Evolutionary conservation across 257 asterid genomes (phyloP).

Genomic region (Solanum tacnaense): DNA sequence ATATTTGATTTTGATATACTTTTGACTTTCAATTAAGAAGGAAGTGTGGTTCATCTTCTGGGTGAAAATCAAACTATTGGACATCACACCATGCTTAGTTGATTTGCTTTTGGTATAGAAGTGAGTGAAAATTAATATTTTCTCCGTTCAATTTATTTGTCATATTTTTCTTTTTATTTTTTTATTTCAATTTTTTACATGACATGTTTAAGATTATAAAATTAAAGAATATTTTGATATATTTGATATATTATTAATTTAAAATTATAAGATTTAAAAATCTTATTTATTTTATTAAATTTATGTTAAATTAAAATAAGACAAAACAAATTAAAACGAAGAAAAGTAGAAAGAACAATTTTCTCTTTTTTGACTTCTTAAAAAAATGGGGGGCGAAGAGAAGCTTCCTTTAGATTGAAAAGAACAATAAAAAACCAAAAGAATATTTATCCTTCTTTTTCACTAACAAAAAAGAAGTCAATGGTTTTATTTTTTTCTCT

Average conservation of each 20-base stretch:
- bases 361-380: not conserved
- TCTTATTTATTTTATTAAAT: too few species aligned
- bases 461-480: not conserved
- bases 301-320: too few species aligned
- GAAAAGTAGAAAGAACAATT: not conserved
- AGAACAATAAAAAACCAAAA: not conserved
- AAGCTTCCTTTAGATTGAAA: not conserved
- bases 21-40: not conserved
- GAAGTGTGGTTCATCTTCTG: not conserved
- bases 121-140: not conserved
- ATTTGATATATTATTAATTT: too few species aligned
- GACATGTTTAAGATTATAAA: too few species aligned
- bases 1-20: not conserved
- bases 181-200: too few species aligned
- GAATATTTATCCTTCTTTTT: not conserved
- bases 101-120: not conserved
- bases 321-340: not conserved
- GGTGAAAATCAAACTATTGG: not conserved
- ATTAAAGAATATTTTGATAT: not conserved
- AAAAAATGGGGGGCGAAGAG: not conserved
- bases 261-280: accelerated
- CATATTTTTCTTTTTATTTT: too few species aligned
- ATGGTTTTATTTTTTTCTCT: not conserved
- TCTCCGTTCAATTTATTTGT: too few species aligned
- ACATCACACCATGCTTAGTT: not conserved